Conservation (phyloP, 768 basidiomycete species). For the Lactifluus pinguis region DNA sequence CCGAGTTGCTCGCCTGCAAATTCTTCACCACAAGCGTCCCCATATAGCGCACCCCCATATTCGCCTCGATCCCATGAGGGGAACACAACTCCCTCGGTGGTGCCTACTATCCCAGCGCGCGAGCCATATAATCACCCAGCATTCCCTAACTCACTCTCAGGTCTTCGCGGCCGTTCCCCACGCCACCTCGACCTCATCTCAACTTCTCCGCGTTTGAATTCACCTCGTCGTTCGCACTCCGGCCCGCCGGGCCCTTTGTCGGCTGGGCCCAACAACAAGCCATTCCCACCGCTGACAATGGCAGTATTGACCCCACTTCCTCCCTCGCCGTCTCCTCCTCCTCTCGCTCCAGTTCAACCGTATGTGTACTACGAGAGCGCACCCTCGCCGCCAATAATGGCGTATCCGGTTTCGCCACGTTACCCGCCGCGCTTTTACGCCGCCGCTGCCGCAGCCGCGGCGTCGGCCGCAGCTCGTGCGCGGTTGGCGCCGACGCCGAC, state of each 20-base stretch:
- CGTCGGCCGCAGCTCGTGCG: conserved; percentile 7
- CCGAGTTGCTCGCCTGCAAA: conserved; percentile 9
- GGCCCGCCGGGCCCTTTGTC: conserved; percentile 22
- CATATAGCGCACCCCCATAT: not conserved
- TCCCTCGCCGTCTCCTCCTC: conserved; percentile 11
- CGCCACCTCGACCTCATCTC: conserved; percentile 17
- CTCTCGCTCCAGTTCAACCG: conserved; percentile 1
- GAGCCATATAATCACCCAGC: not conserved
- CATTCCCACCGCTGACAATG: conserved; percentile 7
- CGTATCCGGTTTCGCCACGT: conserved; percentile 10
- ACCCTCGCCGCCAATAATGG: conserved; percentile 6
- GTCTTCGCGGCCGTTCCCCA: conserved; percentile 3
- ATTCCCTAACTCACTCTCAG: not conserved
- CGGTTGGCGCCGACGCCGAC: conserved; percentile 15
- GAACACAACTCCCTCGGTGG: not conserved
- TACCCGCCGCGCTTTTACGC: conserved; percentile 14
- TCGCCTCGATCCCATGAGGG: not conserved
- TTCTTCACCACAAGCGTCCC: not conserved
- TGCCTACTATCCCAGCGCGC: not conserved
- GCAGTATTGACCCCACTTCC: conserved; percentile 17
- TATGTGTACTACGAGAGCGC: conserved; percentile 20
- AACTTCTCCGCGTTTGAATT: conserved; percentile 24
- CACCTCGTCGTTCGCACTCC: conserved; percentile 28
- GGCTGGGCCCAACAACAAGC: conserved; percentile 8
- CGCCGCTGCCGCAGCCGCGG: conserved; percentile 8